Conservation (phyloP, 768 basidiomycete species). For the Suillus spraguei region DNA sequence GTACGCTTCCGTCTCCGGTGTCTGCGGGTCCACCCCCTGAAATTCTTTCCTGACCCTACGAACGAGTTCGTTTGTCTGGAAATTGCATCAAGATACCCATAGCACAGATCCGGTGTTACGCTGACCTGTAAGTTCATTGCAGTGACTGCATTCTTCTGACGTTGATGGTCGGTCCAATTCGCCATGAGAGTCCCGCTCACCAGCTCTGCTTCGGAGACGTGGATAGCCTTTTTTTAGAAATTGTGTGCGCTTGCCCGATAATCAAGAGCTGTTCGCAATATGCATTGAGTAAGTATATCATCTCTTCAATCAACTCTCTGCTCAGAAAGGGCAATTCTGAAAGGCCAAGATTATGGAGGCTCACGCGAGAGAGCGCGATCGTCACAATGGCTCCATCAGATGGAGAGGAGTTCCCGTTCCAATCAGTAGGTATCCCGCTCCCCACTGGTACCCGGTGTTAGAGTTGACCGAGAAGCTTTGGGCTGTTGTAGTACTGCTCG, state of each 20-base stretch:
- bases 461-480: constrained; percentile 58
- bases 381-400: constrained; percentile 31
- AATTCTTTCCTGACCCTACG: constrained; percentile 38
- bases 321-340: constrained; percentile 23
- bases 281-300: constrained; percentile 37
- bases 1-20: not conserved
- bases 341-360: constrained; percentile 33
- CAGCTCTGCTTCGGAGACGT: constrained; percentile 44
- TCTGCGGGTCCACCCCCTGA: constrained; percentile 15
- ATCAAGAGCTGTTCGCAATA: constrained; percentile 36
- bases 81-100: constrained; percentile 10
- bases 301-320: constrained; percentile 36
- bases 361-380: constrained; percentile 24
- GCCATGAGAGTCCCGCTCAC: constrained; percentile 50
- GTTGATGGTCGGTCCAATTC: constrained; percentile 44
- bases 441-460: constrained; percentile 51
- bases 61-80: constrained; percentile 42
- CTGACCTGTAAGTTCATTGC: constrained; percentile 49
- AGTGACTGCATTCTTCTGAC: constrained; percentile 38
- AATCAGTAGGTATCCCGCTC: constrained; percentile 32
- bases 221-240: constrained; percentile 38
- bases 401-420: constrained; percentile 21
- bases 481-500: constrained; percentile 50
- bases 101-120: not conserved
- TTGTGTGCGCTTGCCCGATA: constrained; percentile 40